Percentiles rank a stretch among this genome's conserved stretches.
phyloP scores from a whole-genome alignment of 345 rosid genomes.

The Sisymbrium altissimum region DNA sequence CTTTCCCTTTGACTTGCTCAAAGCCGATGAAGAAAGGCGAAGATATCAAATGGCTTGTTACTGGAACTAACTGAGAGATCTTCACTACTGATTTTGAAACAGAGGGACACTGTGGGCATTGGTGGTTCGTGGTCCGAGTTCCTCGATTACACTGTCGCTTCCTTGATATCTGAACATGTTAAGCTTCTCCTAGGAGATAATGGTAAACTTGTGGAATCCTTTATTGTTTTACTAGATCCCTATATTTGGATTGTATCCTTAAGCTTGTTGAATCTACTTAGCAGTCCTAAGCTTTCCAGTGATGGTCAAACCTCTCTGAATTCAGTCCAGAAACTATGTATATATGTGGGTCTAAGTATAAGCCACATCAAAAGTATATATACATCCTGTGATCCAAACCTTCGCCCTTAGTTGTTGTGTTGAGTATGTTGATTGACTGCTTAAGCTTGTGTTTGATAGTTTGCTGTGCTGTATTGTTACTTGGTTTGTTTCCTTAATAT shows the following conservation, averaged over 20 bases:
- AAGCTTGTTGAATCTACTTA: no score
- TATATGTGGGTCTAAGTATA: no score
- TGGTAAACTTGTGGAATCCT: constrained; percentile 28
- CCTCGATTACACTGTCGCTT: constrained; percentile 60
- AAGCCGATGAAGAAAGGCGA: not conserved
- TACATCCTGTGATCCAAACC: no score
- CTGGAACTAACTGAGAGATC: no score
- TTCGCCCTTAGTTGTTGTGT: not conserved
- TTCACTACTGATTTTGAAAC: constrained; percentile 21
- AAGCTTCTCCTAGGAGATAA: constrained; percentile 62
- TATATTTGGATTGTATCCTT: no score
- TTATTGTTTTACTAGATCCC: no score
- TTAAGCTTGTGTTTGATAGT: not conserved
- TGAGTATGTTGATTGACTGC: not conserved
- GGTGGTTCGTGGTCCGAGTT: constrained; percentile 90
- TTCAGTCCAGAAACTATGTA: no score
- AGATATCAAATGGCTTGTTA: not conserved
- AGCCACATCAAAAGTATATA: no score
- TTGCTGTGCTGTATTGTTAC: not conserved
- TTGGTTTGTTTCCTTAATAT: not conserved
- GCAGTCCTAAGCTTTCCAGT: no score
- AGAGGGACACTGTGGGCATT: constrained; percentile 80
- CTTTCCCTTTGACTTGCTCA: not conserved
- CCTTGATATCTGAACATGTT: constrained; percentile 63
- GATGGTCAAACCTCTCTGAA: no score